Evolutionary conservation across 2,329 filamentous ascomycete species (phyloP), one percentile per base, ranked within the genome.

Genomic region (Neoascochyta sp.): DNA sequence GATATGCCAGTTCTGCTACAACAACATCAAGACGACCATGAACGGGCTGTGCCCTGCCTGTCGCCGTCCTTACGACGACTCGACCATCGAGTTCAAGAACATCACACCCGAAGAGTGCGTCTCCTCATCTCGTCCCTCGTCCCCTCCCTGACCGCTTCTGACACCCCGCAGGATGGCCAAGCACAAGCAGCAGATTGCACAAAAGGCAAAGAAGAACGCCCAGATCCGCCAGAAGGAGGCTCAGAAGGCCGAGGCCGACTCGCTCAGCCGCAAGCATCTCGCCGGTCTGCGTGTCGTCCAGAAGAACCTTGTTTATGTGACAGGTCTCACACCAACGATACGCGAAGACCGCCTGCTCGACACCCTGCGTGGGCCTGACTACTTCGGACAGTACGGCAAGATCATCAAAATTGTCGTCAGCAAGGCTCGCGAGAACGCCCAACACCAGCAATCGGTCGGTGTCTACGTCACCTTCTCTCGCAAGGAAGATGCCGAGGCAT

Each of bases 1-100:
- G 89, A 90, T 98, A 63, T 98, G 92, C 67, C 93, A 98, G 72
- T 98, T 98, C 68, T 98, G 92, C 69, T 98, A 90, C 72, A 95
- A 98, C 68, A 98, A 96, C 63, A 93, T 98, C 63, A 94, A 93
- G 68, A 94, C 85, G 52, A 95, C 95, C 54, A 88, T 95, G 76
- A 96, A 95, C 60, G 89, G 90, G 19, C 76, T 95, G 35, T 98
- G 92, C 64, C 92, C 92, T n/a, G 94, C 94, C 48, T 98, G 92
- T 63, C 80, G 92, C 66, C 78, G 92, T 62, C 83, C 87, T 5
- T 98, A 98, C 64, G 88, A 95, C 63, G 93, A 98, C 50, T 90
- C 90, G 62, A 93, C 88, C 16, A 96, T 98, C 61, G 80, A 95
- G 65, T 98, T 88, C 77, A 95, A 95, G 66, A 83, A 92, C 34